Conservation (phyloP, 768 basidiomycete genomes). For the Lactarius evosmus region DNA sequence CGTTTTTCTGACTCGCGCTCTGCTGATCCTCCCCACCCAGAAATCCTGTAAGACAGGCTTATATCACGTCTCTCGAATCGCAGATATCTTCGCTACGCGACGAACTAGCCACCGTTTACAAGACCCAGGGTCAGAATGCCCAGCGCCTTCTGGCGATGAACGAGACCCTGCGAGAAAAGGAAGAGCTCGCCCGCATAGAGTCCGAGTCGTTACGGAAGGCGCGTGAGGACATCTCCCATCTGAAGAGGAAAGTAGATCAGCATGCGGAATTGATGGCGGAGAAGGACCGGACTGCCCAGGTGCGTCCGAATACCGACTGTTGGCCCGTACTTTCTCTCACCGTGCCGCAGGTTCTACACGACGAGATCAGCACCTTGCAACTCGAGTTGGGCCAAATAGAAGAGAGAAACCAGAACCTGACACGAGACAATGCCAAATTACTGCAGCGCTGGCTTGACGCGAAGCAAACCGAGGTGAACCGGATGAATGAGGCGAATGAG, state of each 20-base stretch:
- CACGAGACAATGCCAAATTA: conserved; percentile 91
- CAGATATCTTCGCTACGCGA: conserved; percentile 90
- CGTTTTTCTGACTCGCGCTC: not conserved
- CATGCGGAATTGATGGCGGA: conserved; percentile 83
- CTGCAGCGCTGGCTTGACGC: conserved; percentile 96
- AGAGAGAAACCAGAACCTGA: conserved; percentile 80
- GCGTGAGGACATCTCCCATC: conserved; percentile 66
- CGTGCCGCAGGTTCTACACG: conserved; percentile 71
- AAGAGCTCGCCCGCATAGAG: conserved; percentile 79
- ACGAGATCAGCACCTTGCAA: conserved; percentile 90
- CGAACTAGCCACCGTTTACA: conserved; percentile 92
- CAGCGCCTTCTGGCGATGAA: conserved; percentile 91
- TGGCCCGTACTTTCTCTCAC: not conserved
- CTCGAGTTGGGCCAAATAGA: conserved; percentile 89
- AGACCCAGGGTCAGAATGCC: conserved; percentile 93
- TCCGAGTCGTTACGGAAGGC: conserved; percentile 75
- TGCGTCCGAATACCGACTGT: conserved; percentile 33
- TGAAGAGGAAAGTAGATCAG: conserved; percentile 77
- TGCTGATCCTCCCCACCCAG: conserved; percentile 37
- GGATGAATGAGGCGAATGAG: conserved; percentile 91
- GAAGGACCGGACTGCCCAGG: conserved; percentile 88
- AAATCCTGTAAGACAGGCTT: conserved; percentile 82
- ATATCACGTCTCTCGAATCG: conserved; percentile 87
- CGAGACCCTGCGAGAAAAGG: conserved; percentile 91
- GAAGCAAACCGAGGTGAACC: conserved; percentile 88